These are phyloP conservation scores for Quercus engelmannii DNA, from an alignment of 306 rosid genomes.

Conservation along the genomic window DNA sequence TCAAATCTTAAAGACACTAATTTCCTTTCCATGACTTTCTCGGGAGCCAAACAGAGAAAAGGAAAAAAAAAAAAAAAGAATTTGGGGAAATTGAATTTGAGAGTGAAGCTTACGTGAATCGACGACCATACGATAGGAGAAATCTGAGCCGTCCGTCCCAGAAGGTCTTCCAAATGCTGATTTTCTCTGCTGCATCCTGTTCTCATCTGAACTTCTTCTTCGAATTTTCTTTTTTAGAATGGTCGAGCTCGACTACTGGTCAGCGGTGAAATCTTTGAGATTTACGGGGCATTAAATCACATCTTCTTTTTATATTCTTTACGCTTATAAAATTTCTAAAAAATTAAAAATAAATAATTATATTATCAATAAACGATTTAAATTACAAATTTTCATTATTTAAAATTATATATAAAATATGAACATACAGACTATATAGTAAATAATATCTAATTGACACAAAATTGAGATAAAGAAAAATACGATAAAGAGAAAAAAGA, in stretches of 20 bases:
- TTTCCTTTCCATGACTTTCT: neutral
- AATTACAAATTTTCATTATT: no score
- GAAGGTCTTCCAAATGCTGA: constrained; percentile 65
- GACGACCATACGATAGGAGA: constrained; percentile 81
- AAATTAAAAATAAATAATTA: no score
- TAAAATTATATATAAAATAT: no score
- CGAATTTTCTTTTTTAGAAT: neutral
- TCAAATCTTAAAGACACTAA: no score
- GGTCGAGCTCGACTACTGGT: no score
- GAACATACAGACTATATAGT: fast-evolving
- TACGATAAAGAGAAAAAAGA: fast-evolving
- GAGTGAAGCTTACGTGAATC: constrained; percentile 64
- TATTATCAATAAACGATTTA: no score
- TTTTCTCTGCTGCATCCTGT: constrained; percentile 61
- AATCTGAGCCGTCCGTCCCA: constrained; percentile 89
- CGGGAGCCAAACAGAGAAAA: neutral
- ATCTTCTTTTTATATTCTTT: no score
- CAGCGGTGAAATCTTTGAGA: no score
- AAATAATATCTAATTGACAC: no score
- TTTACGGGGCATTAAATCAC: no score
- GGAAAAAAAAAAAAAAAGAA: neutral
- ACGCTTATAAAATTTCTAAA: fast-evolving
- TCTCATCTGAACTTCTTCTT: neutral
- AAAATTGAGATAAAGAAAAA: no score
- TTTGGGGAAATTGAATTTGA: neutral